Evolutionary conservation across 2,329 filamentous ascomycete species (phyloP).

Genomic region (Aspergillus puulaauensis): DNA sequence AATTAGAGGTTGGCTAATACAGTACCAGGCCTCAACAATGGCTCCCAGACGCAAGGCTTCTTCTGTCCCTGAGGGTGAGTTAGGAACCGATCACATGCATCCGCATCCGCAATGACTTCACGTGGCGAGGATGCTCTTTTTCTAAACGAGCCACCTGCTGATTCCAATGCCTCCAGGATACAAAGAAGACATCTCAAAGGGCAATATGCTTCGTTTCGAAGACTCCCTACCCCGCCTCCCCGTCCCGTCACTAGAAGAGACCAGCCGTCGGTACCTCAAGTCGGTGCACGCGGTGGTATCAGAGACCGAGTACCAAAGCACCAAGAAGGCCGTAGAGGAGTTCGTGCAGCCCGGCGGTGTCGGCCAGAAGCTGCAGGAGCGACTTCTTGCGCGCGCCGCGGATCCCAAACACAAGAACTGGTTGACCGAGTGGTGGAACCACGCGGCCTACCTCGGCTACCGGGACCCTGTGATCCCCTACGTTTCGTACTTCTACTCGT

Average conservation of each 20-base stretch:
- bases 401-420: constrained; percentile 86
- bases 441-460: constrained; percentile 87
- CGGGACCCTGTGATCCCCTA: constrained; percentile 96
- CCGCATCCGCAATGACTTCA: constrained; percentile 1
- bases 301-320: constrained; percentile 58
- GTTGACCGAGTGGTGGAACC: constrained; percentile 98
- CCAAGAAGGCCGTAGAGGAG: constrained; percentile 78
- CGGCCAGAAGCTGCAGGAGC: constrained; percentile 82
- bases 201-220: constrained; percentile 65
- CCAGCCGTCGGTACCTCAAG: constrained; percentile 63
- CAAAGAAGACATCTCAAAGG: constrained; percentile 63
- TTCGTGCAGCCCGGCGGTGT: constrained; percentile 85
- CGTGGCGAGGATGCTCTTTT: background rate
- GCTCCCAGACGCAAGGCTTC: constrained; percentile 44
- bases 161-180: constrained; percentile 51
- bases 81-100: constrained; percentile 18
- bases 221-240: constrained; percentile 64
- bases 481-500: constrained; percentile 99
- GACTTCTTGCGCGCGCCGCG: constrained; percentile 74
- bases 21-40: constrained; percentile 38
- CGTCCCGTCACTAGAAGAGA: constrained; percentile 64
- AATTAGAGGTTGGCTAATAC: constrained; percentile 11
- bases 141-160: background rate
- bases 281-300: constrained; percentile 64
- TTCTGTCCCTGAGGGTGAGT: constrained; percentile 47